Evolutionary conservation across 2,329 filamentous ascomycete genomes (phyloP), one percentile per base, ranked within the genome.

Genomic region (Penicillium sp.): DNA sequence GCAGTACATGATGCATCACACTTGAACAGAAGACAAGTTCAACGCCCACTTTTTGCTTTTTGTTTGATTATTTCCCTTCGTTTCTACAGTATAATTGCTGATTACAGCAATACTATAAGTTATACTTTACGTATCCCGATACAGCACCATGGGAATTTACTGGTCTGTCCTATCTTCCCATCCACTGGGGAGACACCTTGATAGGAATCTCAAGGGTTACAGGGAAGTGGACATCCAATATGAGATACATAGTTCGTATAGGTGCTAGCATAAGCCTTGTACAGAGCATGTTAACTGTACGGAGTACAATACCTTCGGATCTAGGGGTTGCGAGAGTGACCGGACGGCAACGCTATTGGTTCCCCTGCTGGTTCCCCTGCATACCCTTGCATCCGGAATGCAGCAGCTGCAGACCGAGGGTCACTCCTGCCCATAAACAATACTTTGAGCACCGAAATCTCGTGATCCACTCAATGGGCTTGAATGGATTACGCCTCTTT

Each of bases 321-420:
- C 46, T 37, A 49, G 46, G 46, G 46, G 46, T 37, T 37, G 31
- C 4, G 15, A 22, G 18, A 37, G 31, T 49, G 12, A n/a, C 40
- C 8, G 31, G 31, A 33, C 14, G 8, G 31, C 22, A 35, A 49
- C 25, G 14, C 6, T 49, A 49, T 37, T 49, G 46, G 31, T 49
- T 33, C 46, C 27, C 44, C 27, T n/a, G n/a, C n/a, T n/a, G 44
- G 26, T 47, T 27, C 44, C 46, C 46, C 46, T 49, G 46, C 46
- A 49, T 49, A 25, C 46, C 46, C 46, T 49, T 49, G 46, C 46
- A 11, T 33, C 4, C 26, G 33, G 46, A 49, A 49, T 49, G 46
- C 29, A 22, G 27, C 29, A 47, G 12, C 6, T 9, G 11, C 8
- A 23, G 45, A 35, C 33, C 46, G 31, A 49, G 15, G n/a, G 35